phyloP scores from a whole-genome alignment of 2,329 filamentous ascomycete genomes.

The Fusarium phyllophilum region DNA sequence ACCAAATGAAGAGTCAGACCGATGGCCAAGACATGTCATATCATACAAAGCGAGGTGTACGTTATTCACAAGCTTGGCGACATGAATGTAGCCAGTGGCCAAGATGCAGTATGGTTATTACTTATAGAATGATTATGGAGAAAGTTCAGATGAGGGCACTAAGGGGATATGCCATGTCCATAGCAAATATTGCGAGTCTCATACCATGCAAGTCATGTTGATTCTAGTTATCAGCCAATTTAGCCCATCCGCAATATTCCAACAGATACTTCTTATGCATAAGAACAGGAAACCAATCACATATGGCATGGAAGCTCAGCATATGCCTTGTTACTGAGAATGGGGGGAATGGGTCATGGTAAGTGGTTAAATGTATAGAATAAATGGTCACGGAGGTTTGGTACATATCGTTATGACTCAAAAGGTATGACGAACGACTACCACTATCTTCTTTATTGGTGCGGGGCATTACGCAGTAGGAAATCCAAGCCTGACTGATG shows the following conservation, averaged over 20 bases:
- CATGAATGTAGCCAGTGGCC: not conserved
- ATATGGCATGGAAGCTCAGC: not conserved
- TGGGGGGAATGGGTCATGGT: not conserved
- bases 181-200: not conserved
- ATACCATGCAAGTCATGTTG: not conserved
- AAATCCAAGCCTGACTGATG: constrained; percentile 32
- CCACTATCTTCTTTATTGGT: not conserved
- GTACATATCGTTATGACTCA: constrained; percentile 34
- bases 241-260: not conserved
- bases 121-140: not conserved
- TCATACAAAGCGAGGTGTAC: not conserved
- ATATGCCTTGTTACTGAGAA: not conserved
- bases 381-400: not conserved
- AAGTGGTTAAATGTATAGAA: not conserved
- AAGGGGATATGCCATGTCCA: not conserved
- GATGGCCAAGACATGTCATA: not conserved
- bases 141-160: not conserved
- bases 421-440: constrained; percentile 26
- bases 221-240: not conserved
- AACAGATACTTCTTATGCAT: not conserved
- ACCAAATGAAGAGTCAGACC: not conserved
- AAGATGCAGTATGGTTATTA: not conserved
- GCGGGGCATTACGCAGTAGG: constrained; percentile 39
- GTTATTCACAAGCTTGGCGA: not conserved
- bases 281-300: not conserved